A percentile compares a stretch with the other conserved stretches of the same genome.
Conservation (phyloP, 1,284 basidiomycete genomes). For the Phlebopus sp. region DNA sequence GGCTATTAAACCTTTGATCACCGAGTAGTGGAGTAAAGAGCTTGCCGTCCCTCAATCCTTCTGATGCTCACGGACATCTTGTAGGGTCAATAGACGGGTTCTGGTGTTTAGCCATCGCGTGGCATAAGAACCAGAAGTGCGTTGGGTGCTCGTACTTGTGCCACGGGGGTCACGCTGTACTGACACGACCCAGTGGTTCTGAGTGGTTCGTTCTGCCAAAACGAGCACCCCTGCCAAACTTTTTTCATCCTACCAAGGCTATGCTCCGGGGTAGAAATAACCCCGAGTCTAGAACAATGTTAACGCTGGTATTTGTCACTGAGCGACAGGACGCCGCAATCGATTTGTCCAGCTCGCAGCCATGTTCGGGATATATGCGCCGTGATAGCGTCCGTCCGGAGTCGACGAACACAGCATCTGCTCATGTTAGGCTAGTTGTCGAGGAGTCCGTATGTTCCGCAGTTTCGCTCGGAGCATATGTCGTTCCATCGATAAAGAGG, state of each 20-base stretch:
- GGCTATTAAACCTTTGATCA: no score
- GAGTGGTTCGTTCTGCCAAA: constrained; percentile 36
- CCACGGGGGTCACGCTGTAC: neutral
- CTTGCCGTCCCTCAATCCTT: no score
- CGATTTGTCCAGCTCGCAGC: constrained; percentile 37
- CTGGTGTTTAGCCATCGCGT: no score
- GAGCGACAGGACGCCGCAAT: neutral
- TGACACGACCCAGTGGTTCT: neutral
- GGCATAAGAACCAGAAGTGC: no score
- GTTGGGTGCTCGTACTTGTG: neutral
- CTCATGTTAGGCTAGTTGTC: no score
- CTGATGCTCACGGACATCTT: no score
- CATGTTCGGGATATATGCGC: constrained; percentile 40
- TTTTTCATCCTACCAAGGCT: constrained; percentile 43
- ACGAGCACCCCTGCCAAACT: constrained; percentile 41
- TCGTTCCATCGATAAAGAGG: constrained; percentile 1
- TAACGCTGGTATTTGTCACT: constrained; percentile 42
- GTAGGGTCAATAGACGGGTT: no score
- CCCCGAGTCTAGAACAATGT: constrained; percentile 26
- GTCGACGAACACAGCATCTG: no score
- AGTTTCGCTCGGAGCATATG: constrained; percentile 18
- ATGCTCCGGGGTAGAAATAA: neutral
- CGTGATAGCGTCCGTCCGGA: constrained; percentile 41
- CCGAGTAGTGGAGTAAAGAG: no score
- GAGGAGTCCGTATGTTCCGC: constrained; percentile 55